Conservation (phyloP, 345 rosid genomes). For the Dovyalis caffra region DNA sequence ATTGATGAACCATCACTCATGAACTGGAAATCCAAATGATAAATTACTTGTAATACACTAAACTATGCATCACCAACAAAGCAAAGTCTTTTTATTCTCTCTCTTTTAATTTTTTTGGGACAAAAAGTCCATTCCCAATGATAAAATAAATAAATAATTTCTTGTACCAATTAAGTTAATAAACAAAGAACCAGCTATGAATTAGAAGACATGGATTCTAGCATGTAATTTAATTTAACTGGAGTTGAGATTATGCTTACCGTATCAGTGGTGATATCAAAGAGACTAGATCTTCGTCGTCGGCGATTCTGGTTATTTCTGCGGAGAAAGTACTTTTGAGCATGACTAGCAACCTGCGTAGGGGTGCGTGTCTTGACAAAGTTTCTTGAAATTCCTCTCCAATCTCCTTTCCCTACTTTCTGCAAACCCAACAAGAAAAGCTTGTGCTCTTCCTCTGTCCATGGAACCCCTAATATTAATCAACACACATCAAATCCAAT, state of each 20-base stretch:
- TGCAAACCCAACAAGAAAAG: constrained; percentile 60
- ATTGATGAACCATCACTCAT: constrained; percentile 20
- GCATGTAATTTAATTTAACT: background rate
- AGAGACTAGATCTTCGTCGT: constrained; percentile 77
- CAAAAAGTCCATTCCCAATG: background rate
- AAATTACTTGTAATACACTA: too few species aligned
- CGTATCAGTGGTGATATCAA: constrained; percentile 64
- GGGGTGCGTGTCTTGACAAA: constrained; percentile 79
- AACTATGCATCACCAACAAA: background rate
- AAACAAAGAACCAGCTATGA: background rate
- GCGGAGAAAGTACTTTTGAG: constrained; percentile 78
- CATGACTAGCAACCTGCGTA: constrained; percentile 83
- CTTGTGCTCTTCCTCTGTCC: constrained; percentile 81
- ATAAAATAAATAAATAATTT: background rate
- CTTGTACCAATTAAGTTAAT: too few species aligned
- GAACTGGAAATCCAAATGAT: constrained; percentile 30
- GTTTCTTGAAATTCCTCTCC: constrained; percentile 81
- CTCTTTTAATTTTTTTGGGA: background rate
- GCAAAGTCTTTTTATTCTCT: background rate
- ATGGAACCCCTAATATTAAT: constrained; percentile 65
- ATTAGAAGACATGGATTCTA: too few species aligned
- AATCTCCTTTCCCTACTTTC: constrained; percentile 76
- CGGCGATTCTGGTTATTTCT: constrained; percentile 58
- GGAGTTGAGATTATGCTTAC: constrained; percentile 16
- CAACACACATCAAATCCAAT: background rate